A percentile compares a stretch with the other conserved stretches of the same genome.
These are phyloP conservation scores for Scytalidium lignicola DNA, from an alignment of 2,329 filamentous ascomycete species.

Conservation along the genomic window DNA sequence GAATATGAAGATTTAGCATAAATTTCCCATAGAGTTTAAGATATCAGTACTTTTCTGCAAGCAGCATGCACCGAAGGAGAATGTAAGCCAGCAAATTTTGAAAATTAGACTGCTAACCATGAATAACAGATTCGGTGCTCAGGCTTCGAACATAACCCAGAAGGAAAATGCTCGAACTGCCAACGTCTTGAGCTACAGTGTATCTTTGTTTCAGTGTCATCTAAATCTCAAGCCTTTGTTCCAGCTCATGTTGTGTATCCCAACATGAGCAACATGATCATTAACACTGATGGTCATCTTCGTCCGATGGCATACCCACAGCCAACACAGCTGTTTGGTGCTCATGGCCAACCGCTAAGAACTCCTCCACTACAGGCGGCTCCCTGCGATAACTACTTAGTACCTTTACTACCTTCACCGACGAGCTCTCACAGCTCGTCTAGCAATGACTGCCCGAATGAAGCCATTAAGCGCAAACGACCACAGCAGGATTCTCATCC, in stretches of 20 bases:
- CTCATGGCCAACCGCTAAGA: slow-evolving; percentile 33
- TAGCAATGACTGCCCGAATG: slow-evolving; percentile 10
- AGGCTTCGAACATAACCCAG: slow-evolving; percentile 65
- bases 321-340: slow-evolving; percentile 30
- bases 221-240: slow-evolving; percentile 69
- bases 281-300: slow-evolving; percentile 27
- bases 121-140: slow-evolving; percentile 64
- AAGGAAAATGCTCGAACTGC: slow-evolving; percentile 69
- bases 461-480: slow-evolving; percentile 23
- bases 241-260: slow-evolving; percentile 64
- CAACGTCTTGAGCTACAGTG: slow-evolving; percentile 71
- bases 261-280: slow-evolving; percentile 39
- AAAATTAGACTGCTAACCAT: not conserved
- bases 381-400: slow-evolving; percentile 24
- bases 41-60: too few relatives aligned
- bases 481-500: slow-evolving; percentile 28
- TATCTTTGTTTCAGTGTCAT: slow-evolving; percentile 71
- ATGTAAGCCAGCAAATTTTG: too few relatives aligned
- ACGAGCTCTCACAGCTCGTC: slow-evolving; percentile 25
- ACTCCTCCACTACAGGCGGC: slow-evolving; percentile 18
- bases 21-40: too few relatives aligned
- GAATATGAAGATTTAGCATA: too few relatives aligned
- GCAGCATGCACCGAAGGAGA: too few relatives aligned
- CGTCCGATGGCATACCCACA: slow-evolving; percentile 23
- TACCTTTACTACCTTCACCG: slow-evolving; percentile 22